Percentiles rank a stretch among this genome's conserved stretches.
Conservation (phyloP, 2,329 filamentous ascomycete species). For the Penicillium brasilianum region DNA sequence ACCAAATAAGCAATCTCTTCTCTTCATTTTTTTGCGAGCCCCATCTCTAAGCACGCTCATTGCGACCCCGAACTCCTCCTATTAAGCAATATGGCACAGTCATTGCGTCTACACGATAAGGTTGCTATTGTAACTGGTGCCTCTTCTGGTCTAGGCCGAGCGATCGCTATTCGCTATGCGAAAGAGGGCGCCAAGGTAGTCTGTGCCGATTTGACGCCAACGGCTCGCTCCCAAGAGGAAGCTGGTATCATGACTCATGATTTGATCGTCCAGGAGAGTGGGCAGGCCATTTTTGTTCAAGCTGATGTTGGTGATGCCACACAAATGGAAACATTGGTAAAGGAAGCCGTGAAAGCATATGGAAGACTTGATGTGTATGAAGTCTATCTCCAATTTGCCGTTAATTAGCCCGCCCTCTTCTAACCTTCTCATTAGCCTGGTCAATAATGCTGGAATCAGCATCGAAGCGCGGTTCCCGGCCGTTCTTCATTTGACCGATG, state of each 20-base stretch:
- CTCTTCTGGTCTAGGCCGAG: conserved; percentile 54
- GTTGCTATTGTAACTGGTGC: conserved; percentile 54
- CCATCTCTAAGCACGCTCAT: neutral
- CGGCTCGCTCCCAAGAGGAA: conserved; percentile 32
- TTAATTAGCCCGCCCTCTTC: neutral
- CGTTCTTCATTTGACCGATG: conserved; percentile 54
- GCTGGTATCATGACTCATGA: conserved; percentile 43
- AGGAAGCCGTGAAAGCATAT: conserved; percentile 41
- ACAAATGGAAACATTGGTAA: conserved; percentile 46
- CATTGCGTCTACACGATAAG: conserved; percentile 37
- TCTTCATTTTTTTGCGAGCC: neutral
- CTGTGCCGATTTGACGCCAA: conserved; percentile 47
- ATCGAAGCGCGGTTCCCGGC: conserved; percentile 40
- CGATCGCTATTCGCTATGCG: conserved; percentile 52
- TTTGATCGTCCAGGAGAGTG: conserved; percentile 42
- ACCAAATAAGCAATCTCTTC: neutral
- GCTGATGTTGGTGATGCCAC: conserved; percentile 49
- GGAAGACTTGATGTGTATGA: conserved; percentile 52
- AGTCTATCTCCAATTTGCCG: neutral
- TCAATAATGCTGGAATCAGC: conserved; percentile 58
- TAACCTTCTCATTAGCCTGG: conserved; percentile 17
- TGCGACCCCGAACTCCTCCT: neutral
- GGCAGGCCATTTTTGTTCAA: conserved; percentile 50
- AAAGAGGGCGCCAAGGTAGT: conserved; percentile 50
- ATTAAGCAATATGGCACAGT: neutral